Base-by-base conservation (phyloP, 257 asterid species). In the Rhazya stricta region DNA sequence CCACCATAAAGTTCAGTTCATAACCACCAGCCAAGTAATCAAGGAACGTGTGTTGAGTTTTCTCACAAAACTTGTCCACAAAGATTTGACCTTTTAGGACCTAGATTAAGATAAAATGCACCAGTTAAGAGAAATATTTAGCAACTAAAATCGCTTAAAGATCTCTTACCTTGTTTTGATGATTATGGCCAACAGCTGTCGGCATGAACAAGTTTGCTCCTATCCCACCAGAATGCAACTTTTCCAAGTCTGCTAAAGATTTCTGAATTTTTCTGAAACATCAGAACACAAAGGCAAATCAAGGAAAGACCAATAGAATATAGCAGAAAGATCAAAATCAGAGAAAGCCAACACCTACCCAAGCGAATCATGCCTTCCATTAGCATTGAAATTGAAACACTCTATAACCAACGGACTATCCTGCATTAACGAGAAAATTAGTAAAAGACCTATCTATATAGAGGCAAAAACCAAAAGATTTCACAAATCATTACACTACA, bases 1-100 rank as follows among this genome's bases (percentile, higher is more conserved):
- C 99, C 78, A 91, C 96, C 99, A 95, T 95, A 89, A 95, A 95
- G 87, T 91, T 95, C 84, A 95, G 88, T 86, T 92, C 97, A 82
- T 84, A 92, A 75, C 97, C 99, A 75, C 91, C 92, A 74, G 91
- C 84, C 85, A 92, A 78, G 88, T 92, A 95, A 85, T 95, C 99
- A 23, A 95, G 96, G 86, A 92, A 95, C 34, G 98, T 87, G 81
- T 92, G 88, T 79, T 88, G 89, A 71, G 77, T 83, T 71, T 85
- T 95, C 83, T 95, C 98, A 51, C 89, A 79, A 79, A 86, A 92
- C 80, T 85, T 89, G 77, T 95, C 98, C 81, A 92, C 97, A 61
- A 80, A 88, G 74, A 95, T 84, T 84, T 85, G 91, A 84, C 99
- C 85, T 88, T 92, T 91, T 67, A 95, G 80, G 72, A 90, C 94